phyloP scores from a whole-genome alignment of 108 stramenopile genomes.

The Cyclotella distinguenda region DNA sequence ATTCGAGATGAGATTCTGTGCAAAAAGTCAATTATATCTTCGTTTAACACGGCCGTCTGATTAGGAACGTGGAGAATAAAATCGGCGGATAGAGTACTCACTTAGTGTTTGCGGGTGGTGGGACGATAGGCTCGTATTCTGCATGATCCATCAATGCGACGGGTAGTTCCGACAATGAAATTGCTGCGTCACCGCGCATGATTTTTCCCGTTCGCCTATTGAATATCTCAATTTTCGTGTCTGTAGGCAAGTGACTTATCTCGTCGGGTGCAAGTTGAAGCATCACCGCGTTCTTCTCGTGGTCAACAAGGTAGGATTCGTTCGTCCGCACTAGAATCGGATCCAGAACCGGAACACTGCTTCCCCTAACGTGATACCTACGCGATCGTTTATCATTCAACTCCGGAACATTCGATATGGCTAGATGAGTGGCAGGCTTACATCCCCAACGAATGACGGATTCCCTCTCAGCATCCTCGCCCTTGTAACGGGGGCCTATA shows the following conservation, averaged over 20 bases:
- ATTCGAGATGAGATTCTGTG: slow-evolving; percentile 9
- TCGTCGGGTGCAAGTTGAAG: slow-evolving; percentile 7
- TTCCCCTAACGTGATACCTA: background rate
- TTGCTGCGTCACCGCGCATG: slow-evolving; percentile 39
- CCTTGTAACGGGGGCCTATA: background rate
- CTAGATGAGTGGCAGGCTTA: slow-evolving; percentile 7
- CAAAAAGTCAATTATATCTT: background rate
- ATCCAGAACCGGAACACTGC: slow-evolving; percentile 4
- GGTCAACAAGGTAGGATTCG: background rate
- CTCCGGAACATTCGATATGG: background rate
- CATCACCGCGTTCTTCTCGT: background rate
- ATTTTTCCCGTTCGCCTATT: slow-evolving; percentile 46
- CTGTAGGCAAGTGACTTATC: slow-evolving; percentile 30
- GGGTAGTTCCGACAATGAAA: slow-evolving; percentile 29
- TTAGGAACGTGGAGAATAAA: background rate
- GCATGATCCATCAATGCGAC: slow-evolving; percentile 38
- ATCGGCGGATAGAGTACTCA: background rate
- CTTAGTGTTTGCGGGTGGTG: slow-evolving; percentile 15
- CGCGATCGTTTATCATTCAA: background rate
- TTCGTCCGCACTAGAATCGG: slow-evolving; percentile 6
- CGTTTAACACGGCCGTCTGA: too few species aligned
- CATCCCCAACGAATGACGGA: slow-evolving; percentile 9
- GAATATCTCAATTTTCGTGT: slow-evolving; percentile 45
- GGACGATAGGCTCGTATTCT: slow-evolving; percentile 48
- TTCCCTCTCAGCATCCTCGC: background rate